Evolutionary conservation across 2,329 filamentous ascomycete species (phyloP).

Genomic region (Venturia oleaginea): DNA sequence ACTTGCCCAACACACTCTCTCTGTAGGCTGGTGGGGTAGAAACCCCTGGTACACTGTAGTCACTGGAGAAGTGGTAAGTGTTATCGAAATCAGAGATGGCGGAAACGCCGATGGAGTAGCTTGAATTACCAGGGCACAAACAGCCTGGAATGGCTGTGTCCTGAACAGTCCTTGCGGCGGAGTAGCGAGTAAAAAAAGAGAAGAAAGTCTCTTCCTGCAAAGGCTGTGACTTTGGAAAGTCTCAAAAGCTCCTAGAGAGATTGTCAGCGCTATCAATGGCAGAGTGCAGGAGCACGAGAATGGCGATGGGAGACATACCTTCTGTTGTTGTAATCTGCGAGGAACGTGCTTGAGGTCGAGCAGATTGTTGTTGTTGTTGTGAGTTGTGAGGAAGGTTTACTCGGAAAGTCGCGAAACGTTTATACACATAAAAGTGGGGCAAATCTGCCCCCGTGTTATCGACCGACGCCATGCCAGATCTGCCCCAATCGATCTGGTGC

Average conservation of each 20-base stretch:
- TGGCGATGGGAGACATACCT: background rate
- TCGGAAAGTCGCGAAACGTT: background rate
- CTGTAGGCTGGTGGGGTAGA: no score
- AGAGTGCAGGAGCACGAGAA: background rate
- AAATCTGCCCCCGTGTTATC: background rate
- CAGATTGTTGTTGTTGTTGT: background rate
- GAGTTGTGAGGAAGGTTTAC: background rate
- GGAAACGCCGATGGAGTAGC: background rate
- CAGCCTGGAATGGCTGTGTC: background rate
- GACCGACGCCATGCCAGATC: background rate
- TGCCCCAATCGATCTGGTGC: background rate
- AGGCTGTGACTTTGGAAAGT: background rate
- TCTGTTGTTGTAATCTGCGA: background rate
- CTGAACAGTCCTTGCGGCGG: background rate
- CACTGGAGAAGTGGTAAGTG: background rate
- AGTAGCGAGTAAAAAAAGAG: background rate
- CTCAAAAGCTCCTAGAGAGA: background rate
- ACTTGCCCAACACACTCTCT: background rate
- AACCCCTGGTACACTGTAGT: background rate
- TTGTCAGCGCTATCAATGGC: background rate
- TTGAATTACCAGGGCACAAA: background rate
- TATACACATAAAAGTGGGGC: background rate
- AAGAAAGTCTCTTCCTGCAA: background rate
- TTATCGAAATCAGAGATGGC: background rate
- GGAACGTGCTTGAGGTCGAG: background rate